Evolutionary conservation across 1,284 basidiomycete species (phyloP).

Genomic region (Rhodotorula sp.): DNA sequence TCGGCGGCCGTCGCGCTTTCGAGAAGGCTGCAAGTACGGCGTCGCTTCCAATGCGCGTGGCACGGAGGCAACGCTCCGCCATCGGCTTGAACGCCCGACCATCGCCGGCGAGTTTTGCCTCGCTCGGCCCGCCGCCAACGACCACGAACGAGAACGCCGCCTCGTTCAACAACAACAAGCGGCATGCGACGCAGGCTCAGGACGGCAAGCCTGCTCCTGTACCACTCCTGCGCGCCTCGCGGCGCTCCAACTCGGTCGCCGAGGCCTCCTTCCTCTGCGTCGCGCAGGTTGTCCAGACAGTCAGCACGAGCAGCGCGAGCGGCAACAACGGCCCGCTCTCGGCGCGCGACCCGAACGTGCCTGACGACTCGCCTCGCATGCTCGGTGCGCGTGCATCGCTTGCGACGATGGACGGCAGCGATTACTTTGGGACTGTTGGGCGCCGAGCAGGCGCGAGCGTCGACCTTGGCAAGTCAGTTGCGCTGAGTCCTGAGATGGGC

Average conservation of each 20-base stretch:
- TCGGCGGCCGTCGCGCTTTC: constrained; percentile 16
- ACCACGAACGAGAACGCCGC: neutral
- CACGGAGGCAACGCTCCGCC: constrained; percentile 18
- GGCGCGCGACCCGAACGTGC: constrained; percentile 15
- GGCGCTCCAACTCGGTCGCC: constrained; percentile 38
- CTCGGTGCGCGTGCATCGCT: constrained; percentile 5
- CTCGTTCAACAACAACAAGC: constrained; percentile 34
- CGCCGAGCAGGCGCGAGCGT: constrained; percentile 5
- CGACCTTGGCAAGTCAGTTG: constrained; percentile 20
- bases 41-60: constrained; percentile 9
- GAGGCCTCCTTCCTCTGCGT: constrained; percentile 14
- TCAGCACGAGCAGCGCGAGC: neutral
- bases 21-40: constrained; percentile 30
- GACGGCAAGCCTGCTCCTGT: constrained; percentile 30
- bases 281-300: neutral
- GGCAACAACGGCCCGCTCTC: neutral
- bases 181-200: constrained; percentile 30
- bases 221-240: constrained; percentile 5
- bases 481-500: constrained; percentile 25
- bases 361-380: constrained; percentile 23
- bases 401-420: constrained; percentile 5
- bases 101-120: constrained; percentile 6
- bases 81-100: constrained; percentile 19
- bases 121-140: neutral
- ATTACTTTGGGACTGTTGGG: constrained; percentile 8